phyloP scores from a whole-genome alignment of 177 flowering plant genomes.

The Vitis hybrid region DNA sequence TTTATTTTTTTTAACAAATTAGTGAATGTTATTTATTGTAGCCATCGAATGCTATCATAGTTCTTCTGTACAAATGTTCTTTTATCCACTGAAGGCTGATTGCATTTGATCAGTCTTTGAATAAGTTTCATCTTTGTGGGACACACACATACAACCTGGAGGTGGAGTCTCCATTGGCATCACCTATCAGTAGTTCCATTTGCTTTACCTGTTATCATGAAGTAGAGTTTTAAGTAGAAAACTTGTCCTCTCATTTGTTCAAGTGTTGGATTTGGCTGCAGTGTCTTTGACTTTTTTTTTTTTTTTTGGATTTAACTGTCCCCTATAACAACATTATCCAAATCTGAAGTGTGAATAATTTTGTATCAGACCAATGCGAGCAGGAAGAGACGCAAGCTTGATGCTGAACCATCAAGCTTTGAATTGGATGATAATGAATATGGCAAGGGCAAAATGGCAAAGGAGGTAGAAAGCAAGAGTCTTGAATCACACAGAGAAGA shows the following conservation, averaged over 20 bases:
- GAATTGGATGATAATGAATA: conserved; percentile 66
- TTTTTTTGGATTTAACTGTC: background rate
- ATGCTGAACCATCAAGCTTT: conserved; percentile 40
- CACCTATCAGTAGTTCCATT: background rate
- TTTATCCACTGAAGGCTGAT: too few relatives aligned
- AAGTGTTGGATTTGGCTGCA: background rate
- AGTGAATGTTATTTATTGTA: too few relatives aligned
- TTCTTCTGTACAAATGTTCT: too few relatives aligned
- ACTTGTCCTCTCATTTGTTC: too few relatives aligned
- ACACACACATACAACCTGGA: too few relatives aligned
- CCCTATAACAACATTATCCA: background rate
- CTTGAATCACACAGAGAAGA: conserved; percentile 64
- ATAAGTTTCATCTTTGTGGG: too few relatives aligned
- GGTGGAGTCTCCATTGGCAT: background rate
- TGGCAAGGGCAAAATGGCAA: conserved; percentile 28
- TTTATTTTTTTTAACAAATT: too few relatives aligned
- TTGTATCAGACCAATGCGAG: conserved; percentile 69
- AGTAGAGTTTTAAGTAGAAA: background rate
- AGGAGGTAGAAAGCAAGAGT: conserved; percentile 45
- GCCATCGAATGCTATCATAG: too few relatives aligned
- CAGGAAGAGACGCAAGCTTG: conserved; percentile 77
- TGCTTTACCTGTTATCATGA: too few relatives aligned
- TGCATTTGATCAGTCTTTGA: too few relatives aligned
- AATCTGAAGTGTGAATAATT: conserved; percentile 5
- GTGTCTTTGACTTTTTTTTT: background rate